Evolutionary conservation across 2,329 filamentous ascomycete species (phyloP), one percentile per base, ranked within the genome.

Genomic region (Penicillium concentricum): DNA sequence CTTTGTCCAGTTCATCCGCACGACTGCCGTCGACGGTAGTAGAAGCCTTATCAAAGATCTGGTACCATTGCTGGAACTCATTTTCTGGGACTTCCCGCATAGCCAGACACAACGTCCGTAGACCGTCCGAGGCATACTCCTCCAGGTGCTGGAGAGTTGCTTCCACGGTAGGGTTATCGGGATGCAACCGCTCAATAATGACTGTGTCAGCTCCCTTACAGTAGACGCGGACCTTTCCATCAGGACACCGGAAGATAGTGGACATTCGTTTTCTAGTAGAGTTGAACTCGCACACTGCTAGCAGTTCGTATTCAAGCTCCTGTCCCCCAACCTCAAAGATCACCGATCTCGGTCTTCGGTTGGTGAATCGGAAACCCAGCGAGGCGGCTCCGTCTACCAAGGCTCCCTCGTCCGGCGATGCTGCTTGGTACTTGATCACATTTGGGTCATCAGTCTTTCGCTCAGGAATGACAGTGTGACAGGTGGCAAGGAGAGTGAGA

Each of bases 281-380:
- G 77, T 99, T 99, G 81, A 99, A 99, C 74, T 99, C 94, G 73
- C 93, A 97, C n/a, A 99, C 92, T 2, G 93, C 93, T 57, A 99
- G 79, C 38, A 99, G 82, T 72, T 97, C 91, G 72, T 94, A 99
- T 72, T 97, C 89, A 42, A 84, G 81, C 63, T 91, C 83, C 65
- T 84, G 78, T 1, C 89, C 92, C 38, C 84, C 83, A 1, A 89
- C 87, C 54, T 89, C 84, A 65, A 97, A 92, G 39, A 92, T 89
- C 30, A 99, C 94, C 5, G 91, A 85, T 57, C 87, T 86, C 30
- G 94, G 95, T 77, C 94, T 96, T 67, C 95, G 87, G 50, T 94
- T 92, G 49, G 88, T 86, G 72, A 99, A 99, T 55, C 85, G 87
- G 79, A 97, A 97, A 5, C 93, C 94, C 50, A 99, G 81, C 45